A percentile compares a stretch with the other conserved stretches of the same genome.
Conservation (phyloP, 306 rosid species). For the Abrus precatorius region DNA sequence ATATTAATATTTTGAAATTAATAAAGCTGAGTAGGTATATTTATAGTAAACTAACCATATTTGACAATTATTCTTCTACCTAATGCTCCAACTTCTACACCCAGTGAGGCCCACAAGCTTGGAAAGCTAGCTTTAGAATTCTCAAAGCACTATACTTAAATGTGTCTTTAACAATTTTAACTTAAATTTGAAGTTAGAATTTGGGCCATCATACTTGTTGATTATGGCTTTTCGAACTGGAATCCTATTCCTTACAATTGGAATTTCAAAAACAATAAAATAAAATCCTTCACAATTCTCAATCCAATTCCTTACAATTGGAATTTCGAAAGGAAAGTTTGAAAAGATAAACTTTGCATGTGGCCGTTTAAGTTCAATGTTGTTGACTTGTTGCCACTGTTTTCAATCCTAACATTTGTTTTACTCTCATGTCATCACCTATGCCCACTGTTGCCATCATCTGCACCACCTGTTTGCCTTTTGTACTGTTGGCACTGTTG, state of each 20-base stretch:
- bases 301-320: neutral
- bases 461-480: neutral
- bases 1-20: constrained; percentile 1
- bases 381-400: neutral
- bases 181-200: neutral
- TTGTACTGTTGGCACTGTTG: neutral
- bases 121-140: constrained; percentile 7
- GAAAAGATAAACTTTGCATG: neutral
- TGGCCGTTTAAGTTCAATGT: neutral
- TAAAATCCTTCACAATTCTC: neutral
- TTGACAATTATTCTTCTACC: constrained; percentile 13
- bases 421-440: neutral
- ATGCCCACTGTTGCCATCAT: neutral
- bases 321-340: neutral
- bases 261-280: neutral
- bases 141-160: neutral
- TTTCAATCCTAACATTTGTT: neutral
- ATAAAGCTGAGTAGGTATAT: neutral
- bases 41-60: neutral
- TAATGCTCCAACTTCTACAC: constrained; percentile 17
- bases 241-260: neutral
- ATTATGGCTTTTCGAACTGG: neutral
- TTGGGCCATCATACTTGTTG: neutral
- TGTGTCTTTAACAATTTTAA: neutral
- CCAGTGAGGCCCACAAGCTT: neutral